phyloP scores from a whole-genome alignment of 2,329 filamentous ascomycete genomes.

The Bertia moriformis region DNA sequence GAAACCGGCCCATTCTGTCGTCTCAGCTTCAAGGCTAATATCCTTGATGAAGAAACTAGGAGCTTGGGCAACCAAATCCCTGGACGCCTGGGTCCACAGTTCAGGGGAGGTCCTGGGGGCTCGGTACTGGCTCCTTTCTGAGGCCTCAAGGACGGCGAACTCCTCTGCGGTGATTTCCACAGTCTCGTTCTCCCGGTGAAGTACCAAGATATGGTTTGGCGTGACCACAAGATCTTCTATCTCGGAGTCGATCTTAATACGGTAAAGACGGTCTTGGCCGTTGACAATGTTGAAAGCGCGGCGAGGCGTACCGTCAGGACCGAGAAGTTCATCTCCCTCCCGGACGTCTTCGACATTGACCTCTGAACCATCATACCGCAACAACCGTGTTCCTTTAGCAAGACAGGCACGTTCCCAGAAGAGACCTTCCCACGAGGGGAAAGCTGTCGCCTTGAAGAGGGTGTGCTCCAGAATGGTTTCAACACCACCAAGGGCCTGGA shows the following conservation, averaged over 20 bases:
- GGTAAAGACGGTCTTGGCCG: slow-evolving; percentile 29
- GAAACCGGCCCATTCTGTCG: slow-evolving; percentile 32
- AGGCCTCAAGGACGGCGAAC: slow-evolving; percentile 20
- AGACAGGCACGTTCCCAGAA: slow-evolving; percentile 8
- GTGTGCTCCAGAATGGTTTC: slow-evolving; percentile 97
- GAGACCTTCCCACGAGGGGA: slow-evolving; percentile 88
- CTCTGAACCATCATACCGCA: slow-evolving; percentile 25
- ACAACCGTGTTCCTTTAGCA: slow-evolving; percentile 24
- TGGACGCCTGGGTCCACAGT: no score
- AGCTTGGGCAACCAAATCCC: slow-evolving; percentile 13
- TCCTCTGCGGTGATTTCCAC: slow-evolving; percentile 29
- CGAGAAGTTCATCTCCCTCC: slow-evolving; percentile 31
- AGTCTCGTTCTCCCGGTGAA: slow-evolving; percentile 23
- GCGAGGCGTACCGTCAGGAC: slow-evolving; percentile 29
- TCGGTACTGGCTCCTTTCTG: slow-evolving; percentile 18
- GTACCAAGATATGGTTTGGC: slow-evolving; percentile 29
- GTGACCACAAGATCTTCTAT: slow-evolving; percentile 33
- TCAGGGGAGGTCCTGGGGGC: no score
- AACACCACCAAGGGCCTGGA: slow-evolving; percentile 88
- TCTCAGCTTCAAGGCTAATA: slow-evolving; percentile 23
- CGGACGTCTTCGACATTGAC: slow-evolving; percentile 30
- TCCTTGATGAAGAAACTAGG: slow-evolving; percentile 22
- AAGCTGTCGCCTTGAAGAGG: slow-evolving; percentile 89
- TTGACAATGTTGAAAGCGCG: slow-evolving; percentile 32
- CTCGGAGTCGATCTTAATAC: slow-evolving; percentile 23